Base-by-base conservation (phyloP, 495 filamentous ascomycete species). In the Aspergillus ostianus region DNA sequence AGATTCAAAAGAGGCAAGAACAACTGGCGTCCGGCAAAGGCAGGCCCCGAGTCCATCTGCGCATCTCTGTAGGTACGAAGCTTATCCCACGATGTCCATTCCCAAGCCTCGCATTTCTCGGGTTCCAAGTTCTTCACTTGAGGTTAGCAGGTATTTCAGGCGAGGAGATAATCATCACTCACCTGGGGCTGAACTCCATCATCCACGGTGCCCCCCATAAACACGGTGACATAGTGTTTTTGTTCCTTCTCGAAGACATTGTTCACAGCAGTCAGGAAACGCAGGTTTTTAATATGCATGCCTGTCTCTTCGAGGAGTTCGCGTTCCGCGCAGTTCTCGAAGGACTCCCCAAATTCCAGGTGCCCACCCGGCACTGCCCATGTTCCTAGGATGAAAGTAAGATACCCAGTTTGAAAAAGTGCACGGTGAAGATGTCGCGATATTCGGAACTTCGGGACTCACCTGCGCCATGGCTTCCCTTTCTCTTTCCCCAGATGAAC, bases 231-330 rank as follows among this genome's bases (percentile, higher is more conserved):
- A 60, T 90, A 90, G 63, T 90, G 87, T 68, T 84, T 85, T 0
- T 67, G 67, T 41, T 74, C 74, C 0, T 65, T 69, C 2, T 63
- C 62, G 61, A 89, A 85, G n/a, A 85, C 60, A 55, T 82, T 81
- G 60, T 90, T 87, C 20, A 84, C 88, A 17, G 83, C 71, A 4
- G 81, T 82, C 26, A 87, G 30, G 32, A 84, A 74, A 26, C 70
- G 73, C 29, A 81, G 32, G 10, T 80, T 75, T 1, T 47, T 63
- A 10, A 89, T 77, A 0, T 69, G 55, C 3, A 90, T 72, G 4
- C 82, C 87, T 0, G 88, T 88, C 67, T 91, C 88, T 67, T 91
- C 87, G 9, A 84, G 70, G 1, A 83, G 73, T 66, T 90, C 88
- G n/a, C 88, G 81, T 51, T 69, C 77, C 0, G 87, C 86, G 64